Evolutionary conservation across 2,329 filamentous ascomycete genomes (phyloP).

Genomic region (Emericellopsis cladophorae): DNA sequence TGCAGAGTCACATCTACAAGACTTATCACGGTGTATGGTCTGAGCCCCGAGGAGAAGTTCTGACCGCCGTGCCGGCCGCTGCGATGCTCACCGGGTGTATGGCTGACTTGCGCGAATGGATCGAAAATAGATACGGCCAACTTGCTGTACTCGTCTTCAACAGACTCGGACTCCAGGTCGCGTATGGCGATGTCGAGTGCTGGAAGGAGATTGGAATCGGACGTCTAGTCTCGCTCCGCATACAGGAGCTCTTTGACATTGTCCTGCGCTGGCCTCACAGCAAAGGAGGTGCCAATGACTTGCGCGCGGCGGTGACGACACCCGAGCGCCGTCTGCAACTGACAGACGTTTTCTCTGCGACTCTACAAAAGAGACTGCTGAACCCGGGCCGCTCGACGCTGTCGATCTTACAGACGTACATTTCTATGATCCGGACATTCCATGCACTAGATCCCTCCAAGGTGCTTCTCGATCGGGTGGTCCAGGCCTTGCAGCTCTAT

Average conservation of each 20-base stretch:
- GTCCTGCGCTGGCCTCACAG: constrained; percentile 64
- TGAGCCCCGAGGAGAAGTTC: constrained; percentile 5
- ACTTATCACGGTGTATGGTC: constrained; percentile 53
- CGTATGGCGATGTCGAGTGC: constrained; percentile 46
- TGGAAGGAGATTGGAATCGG: constrained; percentile 61
- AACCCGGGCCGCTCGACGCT: constrained; percentile 67
- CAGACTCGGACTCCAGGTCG: constrained; percentile 29
- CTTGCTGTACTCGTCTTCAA: constrained; percentile 50
- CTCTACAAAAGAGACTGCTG: constrained; percentile 53
- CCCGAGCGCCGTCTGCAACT: constrained; percentile 56
- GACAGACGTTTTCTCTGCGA: constrained; percentile 54
- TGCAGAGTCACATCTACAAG: constrained; percentile 48
- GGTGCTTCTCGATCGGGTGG: constrained; percentile 63
- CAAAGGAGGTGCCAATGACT: constrained; percentile 59
- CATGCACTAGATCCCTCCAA: constrained; percentile 65
- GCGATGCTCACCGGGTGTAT: constrained; percentile 39
- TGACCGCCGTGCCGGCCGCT: constrained; percentile 4
- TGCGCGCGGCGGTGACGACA: constrained; percentile 57
- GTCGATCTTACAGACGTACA: constrained; percentile 65
- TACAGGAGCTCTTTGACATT: constrained; percentile 66
- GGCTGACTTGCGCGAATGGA: constrained; percentile 49
- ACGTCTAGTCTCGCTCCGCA: constrained; percentile 55
- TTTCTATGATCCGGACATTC: constrained; percentile 67
- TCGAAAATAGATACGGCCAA: constrained; percentile 53
- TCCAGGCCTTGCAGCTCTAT: constrained; percentile 61